phyloP scores from a whole-genome alignment of 345 rosid species.

The Leavenworthia alabamica region DNA sequence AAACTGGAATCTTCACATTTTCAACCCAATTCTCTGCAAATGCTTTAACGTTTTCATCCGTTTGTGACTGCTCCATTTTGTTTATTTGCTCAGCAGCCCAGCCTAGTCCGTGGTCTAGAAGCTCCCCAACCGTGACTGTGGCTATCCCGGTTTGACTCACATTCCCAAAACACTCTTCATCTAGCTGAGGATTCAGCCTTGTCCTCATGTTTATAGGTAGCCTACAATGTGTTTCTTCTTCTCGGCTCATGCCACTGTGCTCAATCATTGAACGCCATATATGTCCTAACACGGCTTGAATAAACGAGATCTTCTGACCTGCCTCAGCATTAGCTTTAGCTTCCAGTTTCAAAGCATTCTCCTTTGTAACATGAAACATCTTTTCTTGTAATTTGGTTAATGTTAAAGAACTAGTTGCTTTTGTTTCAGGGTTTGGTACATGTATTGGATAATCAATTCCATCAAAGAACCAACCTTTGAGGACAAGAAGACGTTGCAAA shows the following conservation, averaged over 20 bases:
- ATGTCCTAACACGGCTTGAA: constrained; percentile 28
- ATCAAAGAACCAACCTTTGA: constrained; percentile 30
- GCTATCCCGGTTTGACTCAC: constrained; percentile 22
- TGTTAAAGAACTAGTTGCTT: background rate
- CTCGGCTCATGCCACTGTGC: constrained; percentile 12
- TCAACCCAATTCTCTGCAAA: constrained; percentile 26
- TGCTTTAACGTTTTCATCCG: constrained; percentile 11
- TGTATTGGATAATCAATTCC: constrained; percentile 21
- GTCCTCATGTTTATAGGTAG: constrained; percentile 27
- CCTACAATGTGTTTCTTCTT: constrained; percentile 25
- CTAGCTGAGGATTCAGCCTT: constrained; percentile 13
- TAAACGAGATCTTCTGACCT: constrained; percentile 25
- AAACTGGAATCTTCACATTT: constrained; percentile 14
- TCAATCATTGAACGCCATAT: constrained; percentile 26
- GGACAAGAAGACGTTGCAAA: background rate
- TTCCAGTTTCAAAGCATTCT: constrained; percentile 30
- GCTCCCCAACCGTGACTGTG: constrained; percentile 18
- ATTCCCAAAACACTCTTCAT: constrained; percentile 28
- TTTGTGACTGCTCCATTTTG: constrained; percentile 21
- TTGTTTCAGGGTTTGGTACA: constrained; percentile 24
- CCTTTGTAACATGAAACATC: constrained; percentile 31
- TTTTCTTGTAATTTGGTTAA: constrained; percentile 20
- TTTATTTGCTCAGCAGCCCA: constrained; percentile 24
- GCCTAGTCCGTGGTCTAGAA: constrained; percentile 20
- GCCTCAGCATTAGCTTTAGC: constrained; percentile 32